Percentiles rank a stretch among this genome's conserved stretches.
phyloP scores from a whole-genome alignment of 306 rosid genomes.

The Lathyrus tuberosus region DNA sequence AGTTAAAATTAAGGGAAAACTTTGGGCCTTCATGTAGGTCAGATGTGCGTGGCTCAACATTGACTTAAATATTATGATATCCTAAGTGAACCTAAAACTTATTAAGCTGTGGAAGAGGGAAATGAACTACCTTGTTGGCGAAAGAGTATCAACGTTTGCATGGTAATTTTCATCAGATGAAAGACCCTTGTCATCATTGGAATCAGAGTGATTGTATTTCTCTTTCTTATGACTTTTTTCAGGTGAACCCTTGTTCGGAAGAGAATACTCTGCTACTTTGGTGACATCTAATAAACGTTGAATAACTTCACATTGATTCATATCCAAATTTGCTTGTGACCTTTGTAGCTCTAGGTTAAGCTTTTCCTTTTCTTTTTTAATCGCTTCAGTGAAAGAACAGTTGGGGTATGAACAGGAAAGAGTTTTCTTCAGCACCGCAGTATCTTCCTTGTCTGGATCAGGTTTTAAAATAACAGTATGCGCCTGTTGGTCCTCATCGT shows the following conservation, averaged over 20 bases:
- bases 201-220: constrained; percentile 55
- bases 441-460: constrained; percentile 68
- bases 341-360: constrained; percentile 88
- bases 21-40: constrained; percentile 26
- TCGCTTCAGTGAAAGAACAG: constrained; percentile 77
- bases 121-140: constrained; percentile 57
- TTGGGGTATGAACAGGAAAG: constrained; percentile 95
- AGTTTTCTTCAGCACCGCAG: constrained; percentile 83
- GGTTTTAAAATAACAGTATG: constrained; percentile 90
- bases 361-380: constrained; percentile 87
- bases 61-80: constrained; percentile 16
- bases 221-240: constrained; percentile 64
- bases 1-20: constrained; percentile 9
- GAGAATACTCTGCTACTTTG: constrained; percentile 65
- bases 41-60: constrained; percentile 28
- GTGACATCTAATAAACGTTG: constrained; percentile 89
- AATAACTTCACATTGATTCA: constrained; percentile 89
- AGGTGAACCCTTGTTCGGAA: constrained; percentile 59
- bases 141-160: constrained; percentile 48
- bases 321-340: constrained; percentile 80
- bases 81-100: constrained; percentile 8
- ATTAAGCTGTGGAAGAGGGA: constrained; percentile 15
- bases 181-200: constrained; percentile 50
- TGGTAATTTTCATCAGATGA: constrained; percentile 63
- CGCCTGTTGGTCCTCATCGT: constrained; percentile 84